These are phyloP conservation scores for Capsicum chinense DNA, from an alignment of 257 asterid genomes.

Conservation along the genomic window DNA sequence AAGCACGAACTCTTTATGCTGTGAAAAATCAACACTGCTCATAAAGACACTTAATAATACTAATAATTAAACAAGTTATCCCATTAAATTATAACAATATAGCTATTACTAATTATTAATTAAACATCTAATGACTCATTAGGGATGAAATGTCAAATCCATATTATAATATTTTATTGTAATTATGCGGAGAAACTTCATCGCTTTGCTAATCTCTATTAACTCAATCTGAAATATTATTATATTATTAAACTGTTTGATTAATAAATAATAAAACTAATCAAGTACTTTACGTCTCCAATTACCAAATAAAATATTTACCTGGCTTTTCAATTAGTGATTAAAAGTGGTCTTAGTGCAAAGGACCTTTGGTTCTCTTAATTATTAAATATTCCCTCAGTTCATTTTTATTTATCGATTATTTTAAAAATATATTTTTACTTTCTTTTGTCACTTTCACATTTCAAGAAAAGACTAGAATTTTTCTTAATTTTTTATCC, in stretches of 20 bases:
- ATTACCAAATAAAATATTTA: neutral
- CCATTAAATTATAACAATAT: neutral
- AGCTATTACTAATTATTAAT: neutral
- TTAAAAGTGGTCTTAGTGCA: neutral
- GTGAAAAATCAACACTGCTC: conserved; percentile 28
- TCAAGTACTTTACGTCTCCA: neutral
- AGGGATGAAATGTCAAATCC: neutral
- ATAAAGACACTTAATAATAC: neutral
- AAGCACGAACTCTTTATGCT: neutral
- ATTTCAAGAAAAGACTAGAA: no score
- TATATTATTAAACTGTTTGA: neutral
- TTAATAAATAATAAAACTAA: neutral
- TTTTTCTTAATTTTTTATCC: no score
- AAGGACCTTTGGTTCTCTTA: neutral
- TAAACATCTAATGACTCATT: neutral
- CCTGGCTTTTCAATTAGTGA: neutral
- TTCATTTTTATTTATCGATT: no score
- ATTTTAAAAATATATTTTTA: no score
- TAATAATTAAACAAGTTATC: neutral
- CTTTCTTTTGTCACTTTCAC: no score
- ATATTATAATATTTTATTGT: neutral
- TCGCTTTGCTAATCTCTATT: conserved; percentile 8
- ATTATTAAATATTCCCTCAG: no score
- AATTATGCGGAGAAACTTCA: conserved; percentile 7
- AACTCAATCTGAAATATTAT: neutral